Base-by-base conservation (phyloP, 306 rosid species). In the Adenanthera pavonina region DNA sequence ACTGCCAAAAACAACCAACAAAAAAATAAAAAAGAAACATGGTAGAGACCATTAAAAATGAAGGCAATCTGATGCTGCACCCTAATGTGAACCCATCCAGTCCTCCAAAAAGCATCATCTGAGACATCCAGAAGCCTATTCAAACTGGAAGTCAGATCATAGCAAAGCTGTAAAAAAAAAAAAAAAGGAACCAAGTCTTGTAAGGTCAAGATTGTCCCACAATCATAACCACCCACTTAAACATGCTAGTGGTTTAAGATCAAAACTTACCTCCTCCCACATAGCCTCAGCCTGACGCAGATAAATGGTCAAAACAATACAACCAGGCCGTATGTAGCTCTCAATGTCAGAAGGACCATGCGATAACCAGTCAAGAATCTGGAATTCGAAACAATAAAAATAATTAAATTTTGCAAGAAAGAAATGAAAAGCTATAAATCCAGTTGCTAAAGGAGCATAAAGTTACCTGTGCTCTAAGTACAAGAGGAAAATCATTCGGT, bases 261-360 rank as follows among this genome's bases (percentile, higher is more conserved):
- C 44, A 75, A 84, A 53, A 47, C 91, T 82, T 87, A 94, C 98
- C 73, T 94, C 92, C 69, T 91, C 94, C 98, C 98, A 94, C 38
- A 67, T 84, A 78, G 87, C 84, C 79, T 90, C 93, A n/a, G 84
- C 64, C 80, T 89, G 96, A 52, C 91, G 95, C 74, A 92, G 84
- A 82, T 92, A 94, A 67, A 92, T 86, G n/a, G 98, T 94, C 83
- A 94, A 86, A 77, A 94, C 83, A 81, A 94, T 87, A 89, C 98
- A 94, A 81, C 98, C 97, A 38, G 98, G 98, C 76, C 91, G 89
- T 74, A 94, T 92, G 89, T 94, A 94, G 91, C 98, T 92, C 85
- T 94, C 98, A 33, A 94, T 92, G 72, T 94, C 95, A 12, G 92
- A 84, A 65, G 98, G 98, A 79, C 95, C 87, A 68, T 89, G 94